Conservation (phyloP, 2,329 filamentous ascomycete species). For the Lecanicillium sp. region DNA sequence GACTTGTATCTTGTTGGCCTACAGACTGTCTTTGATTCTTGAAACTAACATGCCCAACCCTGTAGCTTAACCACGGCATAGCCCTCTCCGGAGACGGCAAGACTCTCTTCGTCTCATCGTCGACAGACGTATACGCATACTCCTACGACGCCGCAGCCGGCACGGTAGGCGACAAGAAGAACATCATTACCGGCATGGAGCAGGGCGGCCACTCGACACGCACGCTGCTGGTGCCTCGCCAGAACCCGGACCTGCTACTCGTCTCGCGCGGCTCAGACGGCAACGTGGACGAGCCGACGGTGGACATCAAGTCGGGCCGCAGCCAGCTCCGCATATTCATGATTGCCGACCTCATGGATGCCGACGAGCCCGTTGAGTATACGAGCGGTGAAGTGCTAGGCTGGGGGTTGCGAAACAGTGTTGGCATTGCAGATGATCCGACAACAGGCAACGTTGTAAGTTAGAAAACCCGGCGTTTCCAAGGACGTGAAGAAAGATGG, state of each 20-base stretch:
- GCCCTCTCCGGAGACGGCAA: conserved; percentile 35
- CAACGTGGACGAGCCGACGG: conserved; percentile 47
- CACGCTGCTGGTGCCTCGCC: conserved; percentile 49
- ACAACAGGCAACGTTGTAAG: conserved; percentile 32
- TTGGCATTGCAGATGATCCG: conserved; percentile 55
- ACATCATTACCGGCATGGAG: conserved; percentile 49
- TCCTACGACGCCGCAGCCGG: conserved; percentile 44
- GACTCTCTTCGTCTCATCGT: conserved; percentile 42
- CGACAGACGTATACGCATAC: conserved; percentile 48
- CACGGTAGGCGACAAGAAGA: conserved; percentile 32
- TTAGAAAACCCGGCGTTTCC: no score
- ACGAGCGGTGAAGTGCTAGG: conserved; percentile 37
- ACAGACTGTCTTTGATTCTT: no score
- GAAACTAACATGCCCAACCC: no score
- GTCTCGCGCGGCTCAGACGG: conserved; percentile 51
- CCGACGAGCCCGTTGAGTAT: conserved; percentile 24
- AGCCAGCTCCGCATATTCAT: conserved; percentile 50
- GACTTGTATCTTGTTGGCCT: no score
- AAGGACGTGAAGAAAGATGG: no score
- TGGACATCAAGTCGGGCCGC: conserved; percentile 40
- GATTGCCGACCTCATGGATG: conserved; percentile 19
- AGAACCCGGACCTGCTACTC: conserved; percentile 44
- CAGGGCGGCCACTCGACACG: conserved; percentile 52
- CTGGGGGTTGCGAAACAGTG: conserved; percentile 63
- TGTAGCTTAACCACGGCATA: conserved; percentile 42